Base-by-base conservation (phyloP, 192 early-diverging fungal species). In the Coemansia sp. region DNA sequence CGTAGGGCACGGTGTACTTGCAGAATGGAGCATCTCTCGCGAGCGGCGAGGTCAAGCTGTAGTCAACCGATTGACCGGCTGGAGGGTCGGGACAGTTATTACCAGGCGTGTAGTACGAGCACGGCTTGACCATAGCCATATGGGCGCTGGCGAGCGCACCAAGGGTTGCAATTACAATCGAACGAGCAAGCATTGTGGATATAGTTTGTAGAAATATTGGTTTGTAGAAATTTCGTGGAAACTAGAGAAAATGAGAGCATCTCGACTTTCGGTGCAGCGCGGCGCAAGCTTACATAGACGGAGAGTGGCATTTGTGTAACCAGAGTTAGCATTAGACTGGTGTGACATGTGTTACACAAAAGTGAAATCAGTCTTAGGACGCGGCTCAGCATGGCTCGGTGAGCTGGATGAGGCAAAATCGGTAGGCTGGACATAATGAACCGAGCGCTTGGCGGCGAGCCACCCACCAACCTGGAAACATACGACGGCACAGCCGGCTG, bases 1-100 rank as follows among this genome's bases (percentile, higher is more conserved):
- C 62, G 16, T 58, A 81, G 6, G 83, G 72, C 8, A 66, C 66
- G 20, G 70, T 66, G 61, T 69, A 61, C 53, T 68, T 77, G 75
- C 81, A 69, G 45, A 73, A 24, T 47, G 59, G 64, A 24, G 48
- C 48, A 2, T 35, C 10, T 2, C 14, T 27, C 49, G n/a, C 49
- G n/a, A 51, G 49, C 19, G 49, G 49, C 49, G 49, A 51, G 22
- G 19, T 10, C 10, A 51, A 20, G 49, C 49, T 51, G 49, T 51
- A 51, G 49, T 51, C 49, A 3, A 51, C 49, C 16, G 49, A 51
- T 19, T 51, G 49, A 18, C 49, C 49, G n/a, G 49, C 49, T 1
- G 49, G 49, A 18, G 49, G 49, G 8, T 51, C 19, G 20, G 2
- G 65, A 3, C 41, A 45, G 26, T 35, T 41, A 48, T 66, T 59